Evolutionary conservation across 1,284 basidiomycete species (phyloP), one percentile per base, ranked within the genome.

Genomic region (Cutaneotrichosporon sp.): DNA sequence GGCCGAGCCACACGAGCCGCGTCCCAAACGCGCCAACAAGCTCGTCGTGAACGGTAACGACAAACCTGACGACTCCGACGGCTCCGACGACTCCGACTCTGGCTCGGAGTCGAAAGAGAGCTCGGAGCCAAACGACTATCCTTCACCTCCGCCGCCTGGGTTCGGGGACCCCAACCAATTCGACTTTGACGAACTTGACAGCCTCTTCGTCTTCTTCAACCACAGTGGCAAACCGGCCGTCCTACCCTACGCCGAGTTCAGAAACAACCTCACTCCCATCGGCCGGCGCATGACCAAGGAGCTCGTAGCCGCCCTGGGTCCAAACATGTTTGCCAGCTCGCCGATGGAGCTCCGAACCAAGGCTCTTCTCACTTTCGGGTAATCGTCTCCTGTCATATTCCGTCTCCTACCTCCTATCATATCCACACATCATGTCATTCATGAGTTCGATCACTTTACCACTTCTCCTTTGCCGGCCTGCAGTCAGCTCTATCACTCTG

Each of bases 91-190:
- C 16, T 67, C 64, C 38, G 62, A 70, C 31, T 30, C 38, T 10
- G 62, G 64, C 8, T 50, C 62, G 1, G 69, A 70, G 13, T 64
- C 68, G 9, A 67, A 62, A 1, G 65, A 66, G 6, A 67, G 66
- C 13, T 70, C 61, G 34, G 65, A 62, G 18, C 52, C 52, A 21
- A 66, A 57, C 16, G 65, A 62, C 4, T 76, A 69, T 59, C 76
- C 77, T 1, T 56, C 63, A 0, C 74, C 75, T 4, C 69, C 77
- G 2, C 78, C 78, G 7, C 79, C 79, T 1, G 73, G 78, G 0
- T 80, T 77, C 63, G 57, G 65, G 8, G 69, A 76, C 56, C 74
- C 75, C 0, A 5, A 51, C 0, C 14, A 30, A 0, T 61, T 80
- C n/a, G n/a, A 66, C 5, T 50, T 68, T 5, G 58, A 63, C 2